Percentiles rank a stretch among this genome's conserved stretches.
Conservation (phyloP, 2,329 filamentous ascomycete species). For the Nemania serpens region DNA sequence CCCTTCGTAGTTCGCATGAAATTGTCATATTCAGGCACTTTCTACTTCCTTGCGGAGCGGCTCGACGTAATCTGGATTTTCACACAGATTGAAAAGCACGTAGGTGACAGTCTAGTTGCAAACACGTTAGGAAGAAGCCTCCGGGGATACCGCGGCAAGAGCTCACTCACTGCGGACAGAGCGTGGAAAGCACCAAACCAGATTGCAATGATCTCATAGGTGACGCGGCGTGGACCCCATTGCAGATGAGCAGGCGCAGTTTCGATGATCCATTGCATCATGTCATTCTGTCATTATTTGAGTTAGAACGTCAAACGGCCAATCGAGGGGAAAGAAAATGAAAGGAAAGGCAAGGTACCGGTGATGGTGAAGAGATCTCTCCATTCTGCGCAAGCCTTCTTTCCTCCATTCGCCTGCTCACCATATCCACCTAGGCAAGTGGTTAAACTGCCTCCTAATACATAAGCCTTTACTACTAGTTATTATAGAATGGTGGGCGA, state of each 20-base stretch:
- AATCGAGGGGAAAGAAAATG: too few relatives aligned
- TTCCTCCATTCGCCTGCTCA: neutral
- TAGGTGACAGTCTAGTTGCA: neutral
- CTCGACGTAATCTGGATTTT: neutral
- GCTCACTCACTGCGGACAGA: neutral
- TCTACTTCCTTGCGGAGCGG: neutral
- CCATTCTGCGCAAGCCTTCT: neutral
- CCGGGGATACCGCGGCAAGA: neutral
- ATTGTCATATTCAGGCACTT: neutral
- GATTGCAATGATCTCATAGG: neutral
- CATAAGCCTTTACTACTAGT: too few relatives aligned
- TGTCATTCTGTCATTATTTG: neutral
- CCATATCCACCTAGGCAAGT: too few relatives aligned
- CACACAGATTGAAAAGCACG: neutral
- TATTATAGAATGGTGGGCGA: too few relatives aligned
- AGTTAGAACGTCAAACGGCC: neutral
- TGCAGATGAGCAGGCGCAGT: neutral
- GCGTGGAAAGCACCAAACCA: neutral
- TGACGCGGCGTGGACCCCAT: neutral
- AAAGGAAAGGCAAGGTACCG: neutral
- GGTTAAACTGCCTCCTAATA: too few relatives aligned
- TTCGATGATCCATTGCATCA: neutral
- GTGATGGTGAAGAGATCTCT: neutral
- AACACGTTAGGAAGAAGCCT: neutral
- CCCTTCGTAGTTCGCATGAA: neutral